Percentiles rank a stretch among this genome's conserved stretches.
Evolutionary conservation across 2,329 filamentous ascomycete species (phyloP).

Genomic region (Immersiporthe knoxdaviesiana): DNA sequence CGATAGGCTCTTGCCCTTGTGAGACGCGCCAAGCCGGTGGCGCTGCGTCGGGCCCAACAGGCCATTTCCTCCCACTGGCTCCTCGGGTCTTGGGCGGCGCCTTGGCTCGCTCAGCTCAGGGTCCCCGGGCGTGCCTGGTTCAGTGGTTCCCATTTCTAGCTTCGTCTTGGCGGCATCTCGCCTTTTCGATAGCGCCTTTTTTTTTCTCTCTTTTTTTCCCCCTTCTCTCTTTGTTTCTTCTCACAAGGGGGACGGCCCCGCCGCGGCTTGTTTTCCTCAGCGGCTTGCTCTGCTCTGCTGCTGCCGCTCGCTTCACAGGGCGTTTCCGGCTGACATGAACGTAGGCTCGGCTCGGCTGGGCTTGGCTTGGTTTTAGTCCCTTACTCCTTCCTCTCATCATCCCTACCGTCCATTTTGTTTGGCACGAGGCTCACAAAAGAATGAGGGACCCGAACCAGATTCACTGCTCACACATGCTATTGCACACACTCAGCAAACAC

Average conservation of each 20-base stretch:
- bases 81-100: not conserved
- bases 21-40: slow-evolving; percentile 27
- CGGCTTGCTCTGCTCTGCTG: no score
- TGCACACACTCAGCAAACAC: not conserved
- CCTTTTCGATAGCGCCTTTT: slow-evolving; percentile 14
- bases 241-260: no score
- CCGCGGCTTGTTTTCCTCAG: not conserved
- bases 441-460: no score
- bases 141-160: not conserved
- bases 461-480: no score
- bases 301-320: not conserved
- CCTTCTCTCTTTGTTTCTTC: no score
- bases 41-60: not conserved
- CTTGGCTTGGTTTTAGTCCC: not conserved
- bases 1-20: slow-evolving; percentile 20
- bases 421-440: not conserved
- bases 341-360: no score
- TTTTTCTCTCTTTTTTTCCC: no score
- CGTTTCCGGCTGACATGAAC: not conserved
- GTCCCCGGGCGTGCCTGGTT: not conserved
- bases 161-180: slow-evolving; percentile 21
- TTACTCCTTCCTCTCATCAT: not conserved
- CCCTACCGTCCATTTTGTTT: no score
- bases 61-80: slow-evolving; percentile 7
- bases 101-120: not conserved